Evolutionary conservation across 2,329 filamentous ascomycete genomes (phyloP), one percentile per base, ranked within the genome.

Genomic region (Blastomyces percursus): DNA sequence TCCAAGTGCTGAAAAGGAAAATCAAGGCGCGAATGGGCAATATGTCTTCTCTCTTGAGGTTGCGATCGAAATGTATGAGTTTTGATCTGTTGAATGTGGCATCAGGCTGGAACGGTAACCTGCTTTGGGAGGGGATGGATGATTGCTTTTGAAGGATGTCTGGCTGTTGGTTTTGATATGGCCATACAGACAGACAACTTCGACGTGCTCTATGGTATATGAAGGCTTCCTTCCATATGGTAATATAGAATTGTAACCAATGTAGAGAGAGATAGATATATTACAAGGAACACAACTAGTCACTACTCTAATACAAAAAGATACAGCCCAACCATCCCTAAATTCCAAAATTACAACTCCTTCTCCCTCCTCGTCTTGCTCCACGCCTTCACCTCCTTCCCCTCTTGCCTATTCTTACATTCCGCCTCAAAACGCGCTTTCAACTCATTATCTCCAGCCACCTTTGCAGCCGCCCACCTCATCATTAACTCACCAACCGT

Each of bases 401-500:
- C 24, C 14, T 19, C 24, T 4, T 16, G 3, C 14, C 3, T 30
- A 24, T 19, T 27, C 48, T 30, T 51, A 16, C 48, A 27, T 24
- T 30, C 24, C 12, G 24, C 24, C 2, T 51, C 48, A 51, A 30
- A 51, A 19, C 48, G 48, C 48, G 24, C 48, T 14, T 30, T 51
- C 48, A 51, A 51, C 48, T 7, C 6, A 14, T 24, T 51, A 51
- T 51, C 48, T 14, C 24, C 48, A 19, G 48, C 48, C 2, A 51
- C 11, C 54, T 9, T 40, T 11, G n/a, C 32, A 24, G 19, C 11
- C 54, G 11, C 19, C 38, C 54, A 56, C n/a, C 54, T 21, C 12
- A 3, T 5, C 3, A 1, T 32, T 19, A 35, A 40, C n/a, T 40
- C 46, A 55, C 11, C 1, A 19, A 68, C 62, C 0, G 64, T 66